These are phyloP conservation scores for Thamnidium elegans DNA, from an alignment of 192 early-diverging fungal species.

Conservation along the genomic window DNA sequence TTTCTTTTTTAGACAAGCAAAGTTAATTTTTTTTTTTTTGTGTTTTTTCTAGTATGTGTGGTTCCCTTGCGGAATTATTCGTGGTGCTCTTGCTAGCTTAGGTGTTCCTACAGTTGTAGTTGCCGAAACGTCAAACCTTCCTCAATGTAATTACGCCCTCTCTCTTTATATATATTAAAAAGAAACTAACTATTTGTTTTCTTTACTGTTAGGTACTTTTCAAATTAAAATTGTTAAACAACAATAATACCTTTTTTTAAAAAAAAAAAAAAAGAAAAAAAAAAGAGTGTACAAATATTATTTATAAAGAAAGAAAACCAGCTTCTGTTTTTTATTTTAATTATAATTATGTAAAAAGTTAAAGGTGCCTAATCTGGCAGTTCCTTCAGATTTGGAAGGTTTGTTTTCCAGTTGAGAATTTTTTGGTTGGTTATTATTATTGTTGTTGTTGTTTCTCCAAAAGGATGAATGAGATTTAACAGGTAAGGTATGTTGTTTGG, in stretches of 20 bases:
- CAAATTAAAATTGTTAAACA: slow-evolving; percentile 71
- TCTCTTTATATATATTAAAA: not conserved
- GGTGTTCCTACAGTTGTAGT: slow-evolving; percentile 84
- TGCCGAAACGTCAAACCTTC: slow-evolving; percentile 80
- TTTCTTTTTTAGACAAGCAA: no score
- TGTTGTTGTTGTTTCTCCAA: slow-evolving; percentile 5
- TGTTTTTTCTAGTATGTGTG: slow-evolving; percentile 70
- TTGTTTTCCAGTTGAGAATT: not conserved
- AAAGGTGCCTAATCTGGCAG: not conserved
- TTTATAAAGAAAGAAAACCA: not conserved
- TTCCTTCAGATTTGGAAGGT: slow-evolving; percentile 5
- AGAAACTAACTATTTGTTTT: not conserved
- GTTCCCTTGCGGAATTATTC: slow-evolving; percentile 95
- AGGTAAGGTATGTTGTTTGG: not conserved
- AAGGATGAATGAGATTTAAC: not conserved
- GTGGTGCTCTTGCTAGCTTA: slow-evolving; percentile 89
- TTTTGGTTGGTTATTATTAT: slow-evolving; percentile 2
- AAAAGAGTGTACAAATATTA: not conserved
- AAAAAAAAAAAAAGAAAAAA: not conserved
- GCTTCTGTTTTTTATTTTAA: not conserved
- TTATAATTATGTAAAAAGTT: not conserved
- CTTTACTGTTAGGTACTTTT: slow-evolving; percentile 54
- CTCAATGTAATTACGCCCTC: slow-evolving; percentile 59
- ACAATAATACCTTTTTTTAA: not conserved
- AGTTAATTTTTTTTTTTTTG: no score